Percentiles rank a stretch among this genome's conserved stretches.
Evolutionary conservation across 2,329 filamentous ascomycete species (phyloP).

Genomic region (Malbranchea cinnamomea): DNA sequence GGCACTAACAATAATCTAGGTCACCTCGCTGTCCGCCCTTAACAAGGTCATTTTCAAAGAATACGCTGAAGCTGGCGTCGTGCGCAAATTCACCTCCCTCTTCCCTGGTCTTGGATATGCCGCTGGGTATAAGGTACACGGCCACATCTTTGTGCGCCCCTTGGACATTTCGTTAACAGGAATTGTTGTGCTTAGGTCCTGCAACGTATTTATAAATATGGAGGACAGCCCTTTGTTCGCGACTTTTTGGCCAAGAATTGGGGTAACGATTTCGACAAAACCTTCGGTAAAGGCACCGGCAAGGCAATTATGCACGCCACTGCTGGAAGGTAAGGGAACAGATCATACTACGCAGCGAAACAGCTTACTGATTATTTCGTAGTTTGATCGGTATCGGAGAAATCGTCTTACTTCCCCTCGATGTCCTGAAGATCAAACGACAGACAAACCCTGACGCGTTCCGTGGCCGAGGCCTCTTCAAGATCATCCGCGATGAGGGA

Average conservation of each 20-base stretch:
- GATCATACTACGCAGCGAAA: background rate
- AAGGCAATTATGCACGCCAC: constrained; percentile 98
- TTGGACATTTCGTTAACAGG: constrained; percentile 2
- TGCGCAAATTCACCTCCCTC: constrained; percentile 78
- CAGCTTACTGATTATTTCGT: constrained; percentile 8
- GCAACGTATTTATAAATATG: constrained; percentile 97
- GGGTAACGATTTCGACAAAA: constrained; percentile 65
- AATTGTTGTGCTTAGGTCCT: constrained; percentile 42
- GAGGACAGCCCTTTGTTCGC: constrained; percentile 85
- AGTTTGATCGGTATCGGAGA: constrained; percentile 94
- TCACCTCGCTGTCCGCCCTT: constrained; percentile 47
- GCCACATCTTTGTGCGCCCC: background rate
- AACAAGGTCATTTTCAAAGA: constrained; percentile 93
- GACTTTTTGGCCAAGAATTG: constrained; percentile 76
- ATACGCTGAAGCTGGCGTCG: constrained; percentile 54
- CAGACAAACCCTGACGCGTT: constrained; percentile 99
- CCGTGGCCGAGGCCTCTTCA: constrained; percentile 77
- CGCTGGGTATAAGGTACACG: constrained; percentile 74
- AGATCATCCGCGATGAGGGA: constrained; percentile 83
- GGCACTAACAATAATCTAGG: constrained; percentile 29
- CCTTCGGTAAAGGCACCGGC: constrained; percentile 92
- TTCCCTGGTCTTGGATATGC: constrained; percentile 97
- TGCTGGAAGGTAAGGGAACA: constrained; percentile 57
- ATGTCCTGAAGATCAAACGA: constrained; percentile 98
- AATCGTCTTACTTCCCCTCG: constrained; percentile 84